phyloP scores from a whole-genome alignment of 805 yeast species.

The Metschnikowia hibisci region DNA sequence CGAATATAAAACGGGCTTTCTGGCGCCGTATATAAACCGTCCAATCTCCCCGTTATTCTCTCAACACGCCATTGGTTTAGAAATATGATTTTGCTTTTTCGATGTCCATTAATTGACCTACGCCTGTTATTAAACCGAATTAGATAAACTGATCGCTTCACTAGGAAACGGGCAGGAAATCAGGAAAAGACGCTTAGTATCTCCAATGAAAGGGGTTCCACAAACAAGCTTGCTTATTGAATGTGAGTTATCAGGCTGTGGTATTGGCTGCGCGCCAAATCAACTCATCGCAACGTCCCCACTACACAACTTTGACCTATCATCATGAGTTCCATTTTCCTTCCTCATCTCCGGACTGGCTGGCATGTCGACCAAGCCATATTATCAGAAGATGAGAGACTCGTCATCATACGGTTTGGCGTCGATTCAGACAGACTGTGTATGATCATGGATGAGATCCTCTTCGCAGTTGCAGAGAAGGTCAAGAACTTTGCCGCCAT shows the following conservation, averaged over 20 bases:
- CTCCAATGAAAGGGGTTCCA: too few relatives aligned
- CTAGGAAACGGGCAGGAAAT: too few relatives aligned
- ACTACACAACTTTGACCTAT: not conserved
- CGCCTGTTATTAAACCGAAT: too few relatives aligned
- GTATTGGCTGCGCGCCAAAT: slow-evolving; percentile 1
- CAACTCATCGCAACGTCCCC: slow-evolving; percentile 2
- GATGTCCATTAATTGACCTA: too few relatives aligned
- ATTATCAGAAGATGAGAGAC: slow-evolving; percentile 79
- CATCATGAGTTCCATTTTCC: slow-evolving; percentile 20
- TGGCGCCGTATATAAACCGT: too few relatives aligned
- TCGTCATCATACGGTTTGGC: slow-evolving; percentile 89
- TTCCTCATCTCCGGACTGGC: slow-evolving; percentile 20
- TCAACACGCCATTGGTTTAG: too few relatives aligned
- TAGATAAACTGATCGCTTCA: too few relatives aligned
- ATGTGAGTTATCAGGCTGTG: not conserved
- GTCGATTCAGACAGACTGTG: slow-evolving; percentile 71
- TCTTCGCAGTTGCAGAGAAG: slow-evolving; percentile 75
- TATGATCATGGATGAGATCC: slow-evolving; percentile 84
- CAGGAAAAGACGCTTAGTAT: too few relatives aligned
- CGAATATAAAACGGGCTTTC: too few relatives aligned
- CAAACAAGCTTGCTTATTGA: too few relatives aligned
- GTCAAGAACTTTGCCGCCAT: slow-evolving; percentile 84
- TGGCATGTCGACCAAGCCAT: slow-evolving; percentile 97
- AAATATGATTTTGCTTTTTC: too few relatives aligned
- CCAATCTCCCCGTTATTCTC: too few relatives aligned